Percentiles rank a stretch among this genome's conserved stretches.
Conservation (phyloP, 2,329 filamentous ascomycete genomes). For the Colletotrichum incanum region DNA sequence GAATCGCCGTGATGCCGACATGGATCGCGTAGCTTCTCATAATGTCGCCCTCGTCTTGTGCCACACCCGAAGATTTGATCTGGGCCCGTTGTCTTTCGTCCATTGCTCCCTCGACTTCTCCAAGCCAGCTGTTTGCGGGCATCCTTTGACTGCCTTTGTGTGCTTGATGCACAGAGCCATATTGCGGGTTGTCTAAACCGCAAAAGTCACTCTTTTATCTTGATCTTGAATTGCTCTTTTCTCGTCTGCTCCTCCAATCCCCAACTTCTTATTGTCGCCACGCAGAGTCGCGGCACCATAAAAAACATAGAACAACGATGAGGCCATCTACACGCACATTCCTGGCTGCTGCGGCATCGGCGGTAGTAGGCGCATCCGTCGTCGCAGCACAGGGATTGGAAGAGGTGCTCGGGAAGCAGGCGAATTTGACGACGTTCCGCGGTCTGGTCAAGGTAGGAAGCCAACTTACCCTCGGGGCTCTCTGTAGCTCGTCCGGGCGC, state of each 20-base stretch:
- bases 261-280: not conserved
- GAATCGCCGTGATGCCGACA: constrained; percentile 5
- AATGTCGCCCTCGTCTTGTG: constrained; percentile 6
- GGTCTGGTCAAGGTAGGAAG: constrained; percentile 58
- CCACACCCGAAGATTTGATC: not conserved
- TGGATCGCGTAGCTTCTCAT: constrained; percentile 1
- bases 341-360: constrained; percentile 7
- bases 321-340: constrained; percentile 4
- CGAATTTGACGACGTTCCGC: constrained; percentile 62
- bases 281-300: not conserved
- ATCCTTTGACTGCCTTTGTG: not conserved
- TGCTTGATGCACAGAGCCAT: not conserved
- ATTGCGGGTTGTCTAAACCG: not conserved
- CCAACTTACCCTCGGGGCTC: not conserved
- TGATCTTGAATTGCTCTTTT: not conserved
- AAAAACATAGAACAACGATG: constrained; percentile 8
- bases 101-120: not conserved
- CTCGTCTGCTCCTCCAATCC: not conserved
- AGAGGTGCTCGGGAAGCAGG: constrained; percentile 56
- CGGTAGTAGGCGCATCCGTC: constrained; percentile 25
- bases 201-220: not conserved
- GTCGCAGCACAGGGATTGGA: constrained; percentile 54
- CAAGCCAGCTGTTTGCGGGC: not conserved
- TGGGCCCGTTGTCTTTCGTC: not conserved
- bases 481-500: not conserved